Base-by-base conservation (phyloP, 2,329 filamentous ascomycete genomes). In the Cadophora sp. region DNA sequence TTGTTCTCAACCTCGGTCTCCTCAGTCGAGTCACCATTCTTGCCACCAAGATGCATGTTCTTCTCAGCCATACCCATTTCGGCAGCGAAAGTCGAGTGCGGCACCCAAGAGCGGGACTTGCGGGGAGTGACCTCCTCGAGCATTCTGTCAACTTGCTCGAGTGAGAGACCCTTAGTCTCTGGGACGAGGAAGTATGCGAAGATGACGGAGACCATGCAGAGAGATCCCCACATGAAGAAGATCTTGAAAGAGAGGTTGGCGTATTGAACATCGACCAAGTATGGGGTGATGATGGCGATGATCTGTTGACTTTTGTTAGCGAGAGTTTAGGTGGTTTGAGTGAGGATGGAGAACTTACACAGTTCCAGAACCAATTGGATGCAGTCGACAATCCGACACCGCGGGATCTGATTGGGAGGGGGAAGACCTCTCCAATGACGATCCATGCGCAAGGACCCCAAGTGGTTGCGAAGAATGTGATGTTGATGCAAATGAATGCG, bases 81-180 rank as follows among this genome's bases (percentile, higher is more conserved):
- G 5, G 60, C 50, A n/a, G 74, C 74, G 48, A 76, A 76, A 0
- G 27, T 30, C 6, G 27, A 30, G 6, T 30, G 27, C 4, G 27
- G 27, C 6, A 30, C 27, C 27, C 27, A 30, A 4, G 27, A 30
- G 6, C 27, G 27, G 27, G 27, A 30, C 6, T 30, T 30, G 27
- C 27, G 27, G 0, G 27, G 27, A 30, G 27, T 30, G 6, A 30
- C 27, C 27, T 30, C 27, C 27, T 30, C 27, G 27, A 30, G 27
- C 27, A 30, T 30, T 6, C 27, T 30, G 6, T 30, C 27, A 6
- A 30, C 27, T 30, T 30, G 27, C 27, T 30, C 27, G 27, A 30
- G 27, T 3, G 87, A 89, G 13, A 94, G 85, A n/a, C 91, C 91
- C 84, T 96, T 96, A 67, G 93, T 96, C 83, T 95, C 93, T 76